Evolutionary conservation across 176 grass and related monocot genomes (phyloP).

Genomic region (Avena sativa): DNA sequence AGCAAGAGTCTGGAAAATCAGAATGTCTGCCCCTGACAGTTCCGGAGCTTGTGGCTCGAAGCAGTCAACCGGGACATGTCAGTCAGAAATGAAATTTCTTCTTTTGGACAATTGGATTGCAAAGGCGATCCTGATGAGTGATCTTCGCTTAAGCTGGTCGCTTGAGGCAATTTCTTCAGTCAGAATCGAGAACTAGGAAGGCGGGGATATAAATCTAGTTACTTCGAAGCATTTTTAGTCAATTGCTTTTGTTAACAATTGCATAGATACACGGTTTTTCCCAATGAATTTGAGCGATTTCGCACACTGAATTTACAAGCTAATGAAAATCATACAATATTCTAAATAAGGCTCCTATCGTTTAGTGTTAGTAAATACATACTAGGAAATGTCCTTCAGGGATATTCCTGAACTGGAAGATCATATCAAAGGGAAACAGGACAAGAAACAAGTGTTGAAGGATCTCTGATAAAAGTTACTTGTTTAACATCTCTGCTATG

Average conservation of each 20-base stretch:
- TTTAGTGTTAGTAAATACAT: too few relatives aligned
- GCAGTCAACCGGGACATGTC: background rate
- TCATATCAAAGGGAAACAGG: too few relatives aligned
- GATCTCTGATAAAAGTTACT: too few relatives aligned
- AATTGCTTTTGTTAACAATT: background rate
- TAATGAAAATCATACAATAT: too few relatives aligned
- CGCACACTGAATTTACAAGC: too few relatives aligned
- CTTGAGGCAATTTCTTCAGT: background rate
- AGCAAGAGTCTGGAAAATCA: background rate
- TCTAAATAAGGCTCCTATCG: too few relatives aligned
- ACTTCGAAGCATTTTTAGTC: background rate
- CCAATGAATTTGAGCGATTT: too few relatives aligned
- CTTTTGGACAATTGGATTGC: background rate
- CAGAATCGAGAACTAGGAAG: background rate
- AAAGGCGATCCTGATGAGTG: background rate
- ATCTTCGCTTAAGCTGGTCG: background rate
- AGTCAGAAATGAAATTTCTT: background rate
- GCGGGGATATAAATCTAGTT: background rate
- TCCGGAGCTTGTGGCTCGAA: background rate
- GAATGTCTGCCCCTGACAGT: background rate
- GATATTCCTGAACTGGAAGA: too few relatives aligned
- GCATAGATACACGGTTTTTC: background rate
- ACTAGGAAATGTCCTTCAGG: too few relatives aligned
- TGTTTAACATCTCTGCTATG: too few relatives aligned
- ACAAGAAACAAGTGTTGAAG: too few relatives aligned